These are phyloP conservation scores for Linanthus parryae DNA, from an alignment of 148 eudicot genomes.

Conservation along the genomic window DNA sequence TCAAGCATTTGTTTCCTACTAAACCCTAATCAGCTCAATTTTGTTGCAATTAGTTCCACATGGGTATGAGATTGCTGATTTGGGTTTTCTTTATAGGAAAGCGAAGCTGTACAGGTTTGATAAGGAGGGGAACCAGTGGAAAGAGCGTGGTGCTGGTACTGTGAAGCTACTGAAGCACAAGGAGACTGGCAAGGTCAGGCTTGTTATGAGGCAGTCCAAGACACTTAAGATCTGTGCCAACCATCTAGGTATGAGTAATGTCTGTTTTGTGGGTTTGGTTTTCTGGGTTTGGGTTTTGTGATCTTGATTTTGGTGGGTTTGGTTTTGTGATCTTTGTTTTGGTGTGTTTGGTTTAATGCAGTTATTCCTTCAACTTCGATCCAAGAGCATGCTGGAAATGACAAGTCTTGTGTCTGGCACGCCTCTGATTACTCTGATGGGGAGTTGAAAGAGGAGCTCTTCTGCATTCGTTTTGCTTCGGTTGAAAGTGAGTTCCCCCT, in stretches of 20 bases:
- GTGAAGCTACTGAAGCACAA: conserved; percentile 31
- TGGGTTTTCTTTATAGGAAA: conserved; percentile 9
- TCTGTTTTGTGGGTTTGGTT: background rate
- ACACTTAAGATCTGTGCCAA: conserved; percentile 25
- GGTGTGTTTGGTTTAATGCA: background rate
- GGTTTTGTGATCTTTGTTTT: background rate
- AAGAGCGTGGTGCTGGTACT: conserved; percentile 27
- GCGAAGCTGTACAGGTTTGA: conserved; percentile 24
- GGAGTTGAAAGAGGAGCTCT: conserved; percentile 21
- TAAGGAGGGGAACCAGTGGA: conserved; percentile 25
- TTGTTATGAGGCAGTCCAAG: conserved; percentile 24
- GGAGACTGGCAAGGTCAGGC: conserved; percentile 23
- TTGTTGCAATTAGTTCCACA: background rate
- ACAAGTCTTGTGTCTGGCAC: conserved; percentile 29
- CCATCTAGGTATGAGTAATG: conserved; percentile 16
- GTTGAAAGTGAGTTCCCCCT: conserved; percentile 16
- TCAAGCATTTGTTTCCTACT: background rate
- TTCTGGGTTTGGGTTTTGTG: background rate
- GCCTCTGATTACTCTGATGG: conserved; percentile 30
- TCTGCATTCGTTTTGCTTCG: conserved; percentile 24
- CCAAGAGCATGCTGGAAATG: conserved; percentile 31
- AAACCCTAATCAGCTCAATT: background rate
- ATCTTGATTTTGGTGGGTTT: too few species aligned
- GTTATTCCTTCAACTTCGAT: conserved; percentile 21
- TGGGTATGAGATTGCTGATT: background rate